Percentiles rank a stretch among this genome's conserved stretches.
Conservation (phyloP, 1,284 basidiomycete species). For the Schizophyllum commune region DNA sequence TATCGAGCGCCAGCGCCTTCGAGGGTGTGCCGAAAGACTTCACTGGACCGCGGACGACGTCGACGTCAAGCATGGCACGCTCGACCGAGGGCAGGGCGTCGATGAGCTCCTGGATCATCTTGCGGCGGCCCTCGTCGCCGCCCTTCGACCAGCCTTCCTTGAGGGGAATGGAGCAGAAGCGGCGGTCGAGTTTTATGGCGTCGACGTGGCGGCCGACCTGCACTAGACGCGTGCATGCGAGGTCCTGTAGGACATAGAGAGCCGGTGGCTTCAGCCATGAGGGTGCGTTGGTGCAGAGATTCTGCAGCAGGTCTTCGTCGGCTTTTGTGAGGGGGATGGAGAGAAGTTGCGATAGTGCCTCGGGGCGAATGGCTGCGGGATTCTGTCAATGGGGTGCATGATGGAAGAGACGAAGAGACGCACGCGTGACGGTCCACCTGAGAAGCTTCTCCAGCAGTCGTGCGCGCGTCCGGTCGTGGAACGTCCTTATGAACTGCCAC, state of each 20-base stretch:
- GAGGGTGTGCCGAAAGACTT: slow-evolving; percentile 12
- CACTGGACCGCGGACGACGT: slow-evolving; percentile 25
- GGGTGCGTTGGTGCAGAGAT: slow-evolving; percentile 48
- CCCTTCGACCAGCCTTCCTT: slow-evolving; percentile 10
- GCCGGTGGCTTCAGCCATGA: slow-evolving; percentile 37
- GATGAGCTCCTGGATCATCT: slow-evolving; percentile 65
- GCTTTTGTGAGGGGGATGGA: slow-evolving; percentile 54
- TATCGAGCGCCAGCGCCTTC: slow-evolving; percentile 1
- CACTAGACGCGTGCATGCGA: slow-evolving; percentile 74
- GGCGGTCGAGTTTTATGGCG: slow-evolving; percentile 69
- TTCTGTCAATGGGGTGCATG: slow-evolving; percentile 6
- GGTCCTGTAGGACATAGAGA: slow-evolving; percentile 63
- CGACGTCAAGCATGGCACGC: slow-evolving; percentile 41
- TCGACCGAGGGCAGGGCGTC: slow-evolving; percentile 53
- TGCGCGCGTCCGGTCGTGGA: slow-evolving; percentile 44
- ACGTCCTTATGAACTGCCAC: slow-evolving; percentile 66
- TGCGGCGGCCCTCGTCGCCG: slow-evolving; percentile 40
- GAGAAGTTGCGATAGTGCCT: slow-evolving; percentile 51
- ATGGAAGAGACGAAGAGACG: slow-evolving; percentile 22
- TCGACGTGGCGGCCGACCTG: slow-evolving; percentile 67
- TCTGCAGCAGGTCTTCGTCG: slow-evolving; percentile 51
- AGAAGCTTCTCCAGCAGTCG: slow-evolving; percentile 55
- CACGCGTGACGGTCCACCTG: slow-evolving; percentile 62
- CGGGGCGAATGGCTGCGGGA: slow-evolving; percentile 46
- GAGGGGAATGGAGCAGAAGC: slow-evolving; percentile 38